Evolutionary conservation across 352 stramenopile species (phyloP).

Genomic region (Elongisporangium anandrum): DNA sequence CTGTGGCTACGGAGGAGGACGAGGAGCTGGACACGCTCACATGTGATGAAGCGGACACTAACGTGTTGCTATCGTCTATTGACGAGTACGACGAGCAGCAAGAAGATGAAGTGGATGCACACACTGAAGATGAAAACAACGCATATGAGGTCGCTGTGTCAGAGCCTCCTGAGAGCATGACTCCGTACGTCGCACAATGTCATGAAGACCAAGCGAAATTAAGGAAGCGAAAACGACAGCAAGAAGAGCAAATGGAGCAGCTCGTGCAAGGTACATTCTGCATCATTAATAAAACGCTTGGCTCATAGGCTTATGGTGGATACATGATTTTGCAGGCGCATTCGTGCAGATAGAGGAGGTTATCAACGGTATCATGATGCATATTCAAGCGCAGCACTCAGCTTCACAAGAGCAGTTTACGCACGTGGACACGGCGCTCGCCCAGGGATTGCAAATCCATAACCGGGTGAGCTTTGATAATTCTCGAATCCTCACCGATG

Average conservation of each 20-base stretch:
- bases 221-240: conserved; percentile 45
- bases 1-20: conserved; percentile 24
- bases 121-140: conserved; percentile 3
- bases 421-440: background rate
- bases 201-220: conserved; percentile 29
- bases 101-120: background rate
- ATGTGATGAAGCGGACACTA: background rate
- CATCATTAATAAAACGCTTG: background rate
- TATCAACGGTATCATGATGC: conserved; percentile 11
- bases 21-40: conserved; percentile 17
- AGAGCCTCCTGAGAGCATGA: conserved; percentile 17
- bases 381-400: conserved; percentile 2
- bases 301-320: no score
- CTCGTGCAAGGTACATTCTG: conserved; percentile 38
- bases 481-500: background rate
- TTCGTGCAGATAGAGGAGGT: conserved; percentile 27
- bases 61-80: background rate
- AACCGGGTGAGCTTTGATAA: background rate
- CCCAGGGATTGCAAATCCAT: background rate
- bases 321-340: conserved; percentile 3
- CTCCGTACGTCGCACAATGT: conserved; percentile 40
- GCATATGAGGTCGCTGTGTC: conserved; percentile 1
- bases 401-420: background rate
- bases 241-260: conserved; percentile 47
- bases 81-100: conserved; percentile 2